Conservation (phyloP, 768 basidiomycete genomes). For the Phylloporus sp. region DNA sequence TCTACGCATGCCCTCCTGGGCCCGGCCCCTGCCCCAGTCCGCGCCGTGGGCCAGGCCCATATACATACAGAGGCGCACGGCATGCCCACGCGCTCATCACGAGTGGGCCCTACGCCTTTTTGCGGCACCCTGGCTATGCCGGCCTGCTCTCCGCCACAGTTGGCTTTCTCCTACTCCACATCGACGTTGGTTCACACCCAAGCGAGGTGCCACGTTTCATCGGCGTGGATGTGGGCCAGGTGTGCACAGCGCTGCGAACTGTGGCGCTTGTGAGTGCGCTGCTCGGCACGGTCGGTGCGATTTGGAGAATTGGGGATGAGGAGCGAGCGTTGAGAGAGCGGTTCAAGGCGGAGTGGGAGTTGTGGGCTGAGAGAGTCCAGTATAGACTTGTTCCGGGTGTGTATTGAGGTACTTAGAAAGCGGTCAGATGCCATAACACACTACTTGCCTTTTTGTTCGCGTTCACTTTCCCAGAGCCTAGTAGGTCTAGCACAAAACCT, state of each 20-base stretch:
- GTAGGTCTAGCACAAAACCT: too few species aligned
- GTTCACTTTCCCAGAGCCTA: too few species aligned
- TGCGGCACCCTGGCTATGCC: slow-evolving; percentile 30
- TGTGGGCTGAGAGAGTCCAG: slow-evolving; percentile 43
- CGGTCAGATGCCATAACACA: too few species aligned
- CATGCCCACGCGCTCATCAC: slow-evolving; percentile 26
- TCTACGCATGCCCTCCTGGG: slow-evolving; percentile 17
- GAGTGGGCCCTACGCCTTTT: slow-evolving; percentile 23
- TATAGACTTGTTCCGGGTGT: slow-evolving; percentile 48
- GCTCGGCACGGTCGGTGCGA: slow-evolving; percentile 1
- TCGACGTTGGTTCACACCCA: not conserved
- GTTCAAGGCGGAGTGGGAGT: slow-evolving; percentile 21
- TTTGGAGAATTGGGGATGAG: slow-evolving; percentile 10
- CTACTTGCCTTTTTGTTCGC: too few species aligned
- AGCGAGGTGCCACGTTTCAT: not conserved
- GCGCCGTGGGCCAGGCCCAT: not conserved
- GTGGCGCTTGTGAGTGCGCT: slow-evolving; percentile 10
- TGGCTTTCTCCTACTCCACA: slow-evolving; percentile 13
- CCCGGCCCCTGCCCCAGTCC: not conserved
- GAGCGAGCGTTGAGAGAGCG: slow-evolving; percentile 8
- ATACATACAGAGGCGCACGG: not conserved
- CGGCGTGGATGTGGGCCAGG: not conserved
- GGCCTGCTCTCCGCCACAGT: slow-evolving; percentile 31
- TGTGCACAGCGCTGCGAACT: slow-evolving; percentile 1
- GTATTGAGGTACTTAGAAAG: too few species aligned